Percentiles rank a stretch among this genome's conserved stretches.
Conservation (phyloP, 306 rosid species). For the Sicyos baderoa region DNA sequence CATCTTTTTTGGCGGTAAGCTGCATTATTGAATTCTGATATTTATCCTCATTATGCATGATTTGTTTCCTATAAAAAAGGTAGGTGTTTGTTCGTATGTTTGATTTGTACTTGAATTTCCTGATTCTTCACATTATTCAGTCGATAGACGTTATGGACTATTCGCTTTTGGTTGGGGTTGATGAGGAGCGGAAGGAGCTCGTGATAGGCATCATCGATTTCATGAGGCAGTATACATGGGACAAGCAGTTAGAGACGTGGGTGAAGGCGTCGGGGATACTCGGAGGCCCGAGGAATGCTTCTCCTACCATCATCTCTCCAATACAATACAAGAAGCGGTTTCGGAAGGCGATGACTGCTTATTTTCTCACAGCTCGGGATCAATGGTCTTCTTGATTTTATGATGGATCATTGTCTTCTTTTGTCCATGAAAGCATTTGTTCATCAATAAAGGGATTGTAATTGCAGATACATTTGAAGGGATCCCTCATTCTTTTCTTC, state of each 20-base stretch:
- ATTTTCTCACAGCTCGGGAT: conserved; percentile 81
- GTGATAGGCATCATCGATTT: conserved; percentile 88
- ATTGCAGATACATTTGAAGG: conserved; percentile 27
- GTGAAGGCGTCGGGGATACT: conserved; percentile 87
- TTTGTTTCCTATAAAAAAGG: no score
- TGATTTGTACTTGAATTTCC: background rate
- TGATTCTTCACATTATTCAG: conserved; percentile 32
- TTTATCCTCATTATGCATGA: background rate
- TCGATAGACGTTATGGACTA: conserved; percentile 97
- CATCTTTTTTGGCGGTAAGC: conserved; percentile 74
- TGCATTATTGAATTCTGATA: background rate
- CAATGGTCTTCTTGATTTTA: conserved; percentile 51
- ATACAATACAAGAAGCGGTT: conserved; percentile 88
- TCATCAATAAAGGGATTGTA: conserved; percentile 30
- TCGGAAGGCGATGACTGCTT: conserved; percentile 87
- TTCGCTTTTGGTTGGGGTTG: conserved; percentile 89
- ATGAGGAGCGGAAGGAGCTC: conserved; percentile 76
- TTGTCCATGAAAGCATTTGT: conserved; percentile 26
- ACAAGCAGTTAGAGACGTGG: conserved; percentile 98
- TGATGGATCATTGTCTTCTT: conserved; percentile 25
- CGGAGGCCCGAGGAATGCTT: conserved; percentile 73
- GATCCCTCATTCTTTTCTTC: conserved; percentile 20
- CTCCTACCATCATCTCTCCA: conserved; percentile 88
- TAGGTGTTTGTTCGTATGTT: background rate
- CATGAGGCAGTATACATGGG: conserved; percentile 99